These are phyloP conservation scores for Rossbeevera mucosa DNA, from an alignment of 768 basidiomycete species.

Conservation along the genomic window DNA sequence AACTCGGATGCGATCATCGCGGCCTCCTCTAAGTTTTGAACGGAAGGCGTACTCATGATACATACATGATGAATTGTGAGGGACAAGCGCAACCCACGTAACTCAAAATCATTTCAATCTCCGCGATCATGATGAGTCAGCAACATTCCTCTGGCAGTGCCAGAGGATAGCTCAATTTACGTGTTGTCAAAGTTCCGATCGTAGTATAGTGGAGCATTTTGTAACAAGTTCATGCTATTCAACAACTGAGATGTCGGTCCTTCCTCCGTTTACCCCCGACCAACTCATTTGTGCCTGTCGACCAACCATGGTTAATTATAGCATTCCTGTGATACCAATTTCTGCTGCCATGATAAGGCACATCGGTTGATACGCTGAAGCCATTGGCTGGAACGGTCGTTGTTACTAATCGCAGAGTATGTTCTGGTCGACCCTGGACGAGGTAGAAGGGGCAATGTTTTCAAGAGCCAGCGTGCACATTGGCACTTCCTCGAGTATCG, in stretches of 20 bases:
- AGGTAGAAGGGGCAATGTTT: not conserved
- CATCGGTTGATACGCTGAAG: not conserved
- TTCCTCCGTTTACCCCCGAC: not conserved
- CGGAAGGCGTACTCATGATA: conserved; percentile 32
- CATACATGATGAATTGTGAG: not conserved
- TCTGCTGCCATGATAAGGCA: conserved; percentile 5
- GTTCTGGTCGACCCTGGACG: not conserved
- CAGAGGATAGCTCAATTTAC: not conserved
- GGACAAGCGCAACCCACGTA: not conserved
- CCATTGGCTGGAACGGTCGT: not conserved
- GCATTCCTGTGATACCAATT: not conserved
- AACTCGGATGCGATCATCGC: conserved; percentile 47
- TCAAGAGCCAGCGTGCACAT: not conserved
- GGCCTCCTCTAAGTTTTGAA: conserved; percentile 44
- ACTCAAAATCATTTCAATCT: conserved; percentile 11
- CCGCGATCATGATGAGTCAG: conserved; percentile 22
- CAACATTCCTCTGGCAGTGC: too few relatives aligned
- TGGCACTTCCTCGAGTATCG: not conserved
- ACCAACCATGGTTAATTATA: not conserved
- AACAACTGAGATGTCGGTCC: not conserved
- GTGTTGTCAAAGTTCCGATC: too few relatives aligned
- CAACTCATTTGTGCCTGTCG: not conserved
- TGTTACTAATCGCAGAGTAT: not conserved
- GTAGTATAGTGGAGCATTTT: too few relatives aligned
- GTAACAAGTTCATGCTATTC: not conserved